Evolutionary conservation across 1,284 basidiomycete genomes (phyloP).

Genomic region (Cutaneotrichosporon mucoides): DNA sequence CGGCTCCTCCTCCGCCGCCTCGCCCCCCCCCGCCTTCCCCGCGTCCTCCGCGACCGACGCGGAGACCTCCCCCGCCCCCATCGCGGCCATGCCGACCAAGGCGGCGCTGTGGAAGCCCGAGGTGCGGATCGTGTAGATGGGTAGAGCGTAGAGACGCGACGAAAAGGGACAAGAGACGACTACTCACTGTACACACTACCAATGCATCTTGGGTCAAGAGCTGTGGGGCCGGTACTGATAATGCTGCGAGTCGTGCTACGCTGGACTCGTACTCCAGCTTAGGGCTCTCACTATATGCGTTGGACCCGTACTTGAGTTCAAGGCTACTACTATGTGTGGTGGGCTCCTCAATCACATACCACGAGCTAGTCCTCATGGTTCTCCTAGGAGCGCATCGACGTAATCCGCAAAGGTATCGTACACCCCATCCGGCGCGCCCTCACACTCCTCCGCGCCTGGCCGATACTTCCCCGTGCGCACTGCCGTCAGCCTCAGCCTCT

Average conservation of each 20-base stretch:
- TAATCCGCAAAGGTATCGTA: slow-evolving; percentile 58
- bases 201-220: background rate
- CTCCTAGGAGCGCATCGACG: slow-evolving; percentile 50
- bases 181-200: background rate
- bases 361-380: no score
- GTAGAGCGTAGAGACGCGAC: no score
- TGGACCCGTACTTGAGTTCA: no score
- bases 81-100: background rate
- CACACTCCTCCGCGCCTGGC: slow-evolving; percentile 21
- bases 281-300: no score
- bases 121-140: background rate
- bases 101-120: background rate
- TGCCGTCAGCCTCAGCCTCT: slow-evolving; percentile 10
- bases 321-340: no score
- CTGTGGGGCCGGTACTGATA: no score
- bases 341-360: no score
- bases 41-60: background rate
- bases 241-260: no score
- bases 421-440: slow-evolving; percentile 55
- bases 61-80: background rate
- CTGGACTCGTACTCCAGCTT: no score
- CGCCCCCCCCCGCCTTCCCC: no score
- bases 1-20: no score
- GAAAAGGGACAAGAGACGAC: background rate
- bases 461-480: slow-evolving; percentile 43